phyloP scores from a whole-genome alignment of 1,284 basidiomycete species.

The Ustilago esculenta region DNA sequence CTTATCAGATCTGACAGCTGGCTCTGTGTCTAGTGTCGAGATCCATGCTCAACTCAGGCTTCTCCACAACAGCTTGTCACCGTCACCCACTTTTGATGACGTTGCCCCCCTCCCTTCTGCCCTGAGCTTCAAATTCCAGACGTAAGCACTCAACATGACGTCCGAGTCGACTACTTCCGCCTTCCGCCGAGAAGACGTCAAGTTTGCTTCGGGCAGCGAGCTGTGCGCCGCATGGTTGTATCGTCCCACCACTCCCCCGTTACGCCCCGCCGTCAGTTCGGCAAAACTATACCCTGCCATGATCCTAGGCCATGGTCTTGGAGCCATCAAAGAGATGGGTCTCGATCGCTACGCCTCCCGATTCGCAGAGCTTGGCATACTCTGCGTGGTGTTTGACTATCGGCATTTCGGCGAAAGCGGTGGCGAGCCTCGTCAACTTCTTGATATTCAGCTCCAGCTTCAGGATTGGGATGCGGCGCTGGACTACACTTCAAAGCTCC shows the following conservation, averaged over 20 bases:
- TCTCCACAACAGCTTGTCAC: too few relatives aligned
- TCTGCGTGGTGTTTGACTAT: constrained; percentile 58
- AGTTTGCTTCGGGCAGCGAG: constrained; percentile 30
- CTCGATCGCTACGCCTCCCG: constrained; percentile 41
- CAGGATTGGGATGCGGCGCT: constrained; percentile 53
- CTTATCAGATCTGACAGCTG: too few relatives aligned
- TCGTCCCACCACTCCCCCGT: constrained; percentile 11
- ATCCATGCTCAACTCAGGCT: too few relatives aligned
- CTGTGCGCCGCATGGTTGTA: constrained; percentile 49
- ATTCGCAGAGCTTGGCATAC: constrained; percentile 46
- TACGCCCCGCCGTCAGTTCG: background rate
- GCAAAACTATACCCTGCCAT: constrained; percentile 29
- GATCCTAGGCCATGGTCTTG: constrained; percentile 54
- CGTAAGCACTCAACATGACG: too few relatives aligned
- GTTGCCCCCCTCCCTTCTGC: too few relatives aligned
- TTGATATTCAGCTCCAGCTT: constrained; percentile 46
- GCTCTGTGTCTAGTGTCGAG: too few relatives aligned
- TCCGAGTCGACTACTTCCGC: constrained; percentile 12
- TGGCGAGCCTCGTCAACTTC: constrained; percentile 47
- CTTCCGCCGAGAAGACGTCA: constrained; percentile 35
- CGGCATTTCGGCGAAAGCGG: constrained; percentile 40
- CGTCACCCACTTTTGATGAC: too few relatives aligned
- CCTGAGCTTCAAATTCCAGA: too few relatives aligned
- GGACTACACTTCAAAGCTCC: constrained; percentile 25
- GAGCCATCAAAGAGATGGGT: constrained; percentile 49